Evolutionary conservation across 352 stramenopile species (phyloP).

Genomic region (Hyaloperonospora brassicae): DNA sequence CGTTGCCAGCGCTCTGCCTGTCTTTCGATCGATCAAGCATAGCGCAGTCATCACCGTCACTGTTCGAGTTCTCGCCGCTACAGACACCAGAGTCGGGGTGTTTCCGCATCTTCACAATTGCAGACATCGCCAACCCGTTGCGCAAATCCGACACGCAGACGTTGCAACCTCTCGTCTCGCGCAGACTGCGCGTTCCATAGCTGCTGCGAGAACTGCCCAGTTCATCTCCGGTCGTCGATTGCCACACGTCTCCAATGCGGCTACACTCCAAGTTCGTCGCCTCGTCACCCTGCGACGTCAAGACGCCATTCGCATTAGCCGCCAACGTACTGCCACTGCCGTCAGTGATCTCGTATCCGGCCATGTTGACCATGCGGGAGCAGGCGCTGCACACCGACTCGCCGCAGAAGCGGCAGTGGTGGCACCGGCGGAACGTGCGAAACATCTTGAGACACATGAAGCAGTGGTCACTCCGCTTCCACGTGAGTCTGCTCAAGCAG

Average conservation of each 20-base stretch:
- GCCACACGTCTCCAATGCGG: constrained; percentile 24
- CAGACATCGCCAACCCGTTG: constrained; percentile 21
- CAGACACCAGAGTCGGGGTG: constrained; percentile 16
- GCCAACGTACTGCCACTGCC: constrained; percentile 20
- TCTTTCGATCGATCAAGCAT: constrained; percentile 18
- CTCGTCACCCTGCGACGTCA: constrained; percentile 11
- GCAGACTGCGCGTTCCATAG: constrained; percentile 9
- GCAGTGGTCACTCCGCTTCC: constrained; percentile 62
- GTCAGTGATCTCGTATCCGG: constrained; percentile 30
- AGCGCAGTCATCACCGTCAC: constrained; percentile 12
- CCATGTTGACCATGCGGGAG: constrained; percentile 47
- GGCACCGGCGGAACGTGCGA: constrained; percentile 56
- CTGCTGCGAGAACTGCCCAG: constrained; percentile 8
- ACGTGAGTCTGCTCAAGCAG: constrained; percentile 33
- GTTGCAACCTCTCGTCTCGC: constrained; percentile 25
- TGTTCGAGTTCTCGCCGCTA: constrained; percentile 13
- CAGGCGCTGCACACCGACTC: constrained; percentile 59
- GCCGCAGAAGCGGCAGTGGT: constrained; percentile 70
- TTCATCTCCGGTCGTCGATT: constrained; percentile 5
- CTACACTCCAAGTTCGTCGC: constrained; percentile 16
- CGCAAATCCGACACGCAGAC: constrained; percentile 30
- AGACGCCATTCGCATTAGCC: constrained; percentile 9
- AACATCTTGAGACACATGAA: constrained; percentile 65
- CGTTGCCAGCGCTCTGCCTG: constrained; percentile 15
- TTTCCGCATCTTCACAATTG: constrained; percentile 7